Base-by-base conservation (phyloP, 139 green algal genomes). In the Tetradesmus lagerheimii region DNA sequence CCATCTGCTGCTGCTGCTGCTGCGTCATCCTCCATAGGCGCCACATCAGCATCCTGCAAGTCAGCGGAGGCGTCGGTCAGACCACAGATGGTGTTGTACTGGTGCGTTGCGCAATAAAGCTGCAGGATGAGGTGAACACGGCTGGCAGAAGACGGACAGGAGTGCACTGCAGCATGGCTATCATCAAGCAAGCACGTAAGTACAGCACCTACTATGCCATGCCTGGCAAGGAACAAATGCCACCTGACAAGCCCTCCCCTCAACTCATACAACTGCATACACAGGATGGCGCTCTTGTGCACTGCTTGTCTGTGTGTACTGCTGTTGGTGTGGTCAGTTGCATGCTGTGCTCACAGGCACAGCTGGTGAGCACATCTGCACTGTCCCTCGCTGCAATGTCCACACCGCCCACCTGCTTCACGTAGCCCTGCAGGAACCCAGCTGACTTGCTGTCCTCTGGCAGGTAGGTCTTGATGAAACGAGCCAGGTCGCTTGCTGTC, bases 401-500 rank as follows among this genome's bases (percentile, higher is more conserved):
- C 38, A 0, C 31, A 50, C 11, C 23, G 45, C 37, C 11, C 37
- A 88, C 95, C 93, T 96, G 85, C 41, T 91, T 90, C 0, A 95
- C 39, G 16, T 92, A 79, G 9, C 71, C 37, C 18, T 95, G 81
- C 37, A 97, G 88, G 39, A 92, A 90, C 0, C 76, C 37, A 27
- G 37, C 78, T 62, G 91, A 85, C 27, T 88, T 79, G 23, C 87
- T 83, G 34, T 86, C 91, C 0, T 82, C 89, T 0, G 94, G 94
- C 31, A 97, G 85, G 1, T 83, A 79, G 12, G 88, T 67, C 35
- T 76, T 88, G 25, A 98, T 37, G 82, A 97, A 97, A 0, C 80
- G 57, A 34, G 80, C 83, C 12, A 99, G 87, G 64, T 93, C 91
- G 0, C 90, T 50, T 16, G 90, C 31, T 0, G 62, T 95, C 3